Evolutionary conservation across 306 rosid species (phyloP), one percentile per base, ranked within the genome.

Genomic region (Lathyrus tuberosus): DNA sequence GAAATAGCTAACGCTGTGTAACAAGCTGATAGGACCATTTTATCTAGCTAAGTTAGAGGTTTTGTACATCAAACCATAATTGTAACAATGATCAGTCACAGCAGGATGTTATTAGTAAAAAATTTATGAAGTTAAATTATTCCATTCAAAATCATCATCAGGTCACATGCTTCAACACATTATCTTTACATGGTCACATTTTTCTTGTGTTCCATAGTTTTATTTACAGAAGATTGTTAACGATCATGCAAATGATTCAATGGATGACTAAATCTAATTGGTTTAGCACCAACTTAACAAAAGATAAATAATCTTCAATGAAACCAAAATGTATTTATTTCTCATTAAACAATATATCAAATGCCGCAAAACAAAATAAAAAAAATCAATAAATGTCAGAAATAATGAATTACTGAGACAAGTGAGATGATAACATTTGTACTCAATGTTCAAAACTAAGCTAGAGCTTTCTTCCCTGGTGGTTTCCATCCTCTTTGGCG

Each of bases 401-500:
- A 31, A 62, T 10, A 53, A 62, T 0, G 1, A 63, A 20, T 62
- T 61, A 68, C 10, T 38, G 69, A 69, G 16, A 66, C 26, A 72
- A 43, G 7, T 38, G 9, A 38, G 42, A 59, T 28, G 18, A 61
- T 31, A 73, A 51, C 33, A 11, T 16, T 64, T 64, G 28, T 42
- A 40, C 37, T 28, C 56, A 17, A 17, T 17, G 26, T 15, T 67
- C 4, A 72, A 72, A 72, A 58, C 12, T 14, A 56, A 8, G 72
- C 62, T 40, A 62, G 31, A 60, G 61, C 64, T 67, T 64, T 78
- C 78, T 41, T 15, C 14, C 72, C 5, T 18, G 37, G 28, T 17
- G 37, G 46, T 84, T 71, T 71, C 89, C 89, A 85, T 56, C 89
- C 86, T 76, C 82, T 82, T 72, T 79, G 82, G 10, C 79, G 79